Base-by-base conservation (phyloP, 2,329 filamentous ascomycete species). In the Aspergillus japonicus region DNA sequence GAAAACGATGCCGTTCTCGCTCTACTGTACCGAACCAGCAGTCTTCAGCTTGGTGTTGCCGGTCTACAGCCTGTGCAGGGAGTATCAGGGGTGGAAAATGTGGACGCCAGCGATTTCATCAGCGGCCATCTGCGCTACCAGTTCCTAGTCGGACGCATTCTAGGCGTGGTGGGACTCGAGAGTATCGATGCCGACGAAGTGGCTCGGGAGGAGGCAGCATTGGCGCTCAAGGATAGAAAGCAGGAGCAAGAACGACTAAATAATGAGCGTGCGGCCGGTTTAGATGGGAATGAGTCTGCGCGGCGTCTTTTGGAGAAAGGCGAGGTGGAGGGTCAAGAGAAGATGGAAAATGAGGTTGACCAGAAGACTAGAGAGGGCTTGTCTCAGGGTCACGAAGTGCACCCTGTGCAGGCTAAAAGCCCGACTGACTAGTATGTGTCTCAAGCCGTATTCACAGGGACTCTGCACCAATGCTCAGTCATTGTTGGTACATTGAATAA, bases 1-100 rank as follows among this genome's bases (percentile, higher is more conserved):
- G 87, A 89, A 55, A 93, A 95, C 61, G 93, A 97, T 75, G 90
- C 91, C 69, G 87, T 97, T 33, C 85, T 97, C 1, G 92, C 87
- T 1, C 94, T 96, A 71, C 80, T 96, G 19, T 96, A 97, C 73
- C 87, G 93, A 49, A 89, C 91, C 2, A 92, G 90, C 47, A 92
- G 88, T 60, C 84, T 96, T 29, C 89, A 95, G 64, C 83, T 90
- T 47, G 93, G 93, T 3, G 86, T 96, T 47, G 92, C 92, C 0
- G 94, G 93, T 0, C 79, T 98, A 1, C 90, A 96, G 71, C 82
- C 86, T 33, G 85, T 96, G 24, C 77, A 86, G 59, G 84, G 71
- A 14, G 71, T 81, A 2, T 65, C 72, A 0, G 75, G 76, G 0
- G 72, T 82, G 5, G 89, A 92, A 72, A 92, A 90, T 66, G 78